Evolutionary conservation across 2,329 filamentous ascomycete species (phyloP).

Genomic region (Colletotrichum shisoi): DNA sequence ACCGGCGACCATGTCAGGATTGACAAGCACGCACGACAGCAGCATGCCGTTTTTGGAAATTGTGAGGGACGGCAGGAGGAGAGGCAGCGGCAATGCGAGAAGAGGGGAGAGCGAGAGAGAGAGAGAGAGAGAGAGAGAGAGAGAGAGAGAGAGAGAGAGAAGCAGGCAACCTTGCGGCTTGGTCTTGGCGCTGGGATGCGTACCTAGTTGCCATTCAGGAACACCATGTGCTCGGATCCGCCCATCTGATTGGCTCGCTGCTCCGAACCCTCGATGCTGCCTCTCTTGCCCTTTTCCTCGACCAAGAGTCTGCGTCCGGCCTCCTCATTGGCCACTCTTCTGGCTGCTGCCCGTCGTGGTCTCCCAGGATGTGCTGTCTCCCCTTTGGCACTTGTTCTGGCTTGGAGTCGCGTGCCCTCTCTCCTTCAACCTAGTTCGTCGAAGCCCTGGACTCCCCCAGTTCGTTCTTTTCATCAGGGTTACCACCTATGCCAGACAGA

Average conservation of each 20-base stretch:
- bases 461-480: slow-evolving; percentile 18
- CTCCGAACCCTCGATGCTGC: slow-evolving; percentile 23
- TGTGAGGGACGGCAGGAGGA: too few species aligned
- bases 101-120: too few species aligned
- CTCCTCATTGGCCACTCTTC: slow-evolving; percentile 24
- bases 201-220: slow-evolving; percentile 30
- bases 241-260: slow-evolving; percentile 27
- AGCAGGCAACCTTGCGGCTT: slow-evolving; percentile 7
- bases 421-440: slow-evolving; percentile 19
- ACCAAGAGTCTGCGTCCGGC: slow-evolving; percentile 27
- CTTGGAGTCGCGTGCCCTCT: slow-evolving; percentile 38
- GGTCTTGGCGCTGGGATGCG: slow-evolving; percentile 21
- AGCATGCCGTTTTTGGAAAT: neutral
- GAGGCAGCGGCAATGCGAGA: too few species aligned
- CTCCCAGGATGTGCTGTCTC: slow-evolving; percentile 7
- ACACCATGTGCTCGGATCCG: slow-evolving; percentile 38
- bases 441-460: slow-evolving; percentile 6
- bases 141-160: neutral
- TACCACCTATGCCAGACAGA: slow-evolving; percentile 3
- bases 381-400: slow-evolving; percentile 21
- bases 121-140: neutral
- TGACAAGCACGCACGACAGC: slow-evolving; percentile 18
- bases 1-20: slow-evolving; percentile 26
- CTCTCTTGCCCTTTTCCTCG: slow-evolving; percentile 40
- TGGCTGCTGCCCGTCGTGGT: neutral